These are phyloP conservation scores for Fragaria nilgerrensis DNA, from an alignment of 306 rosid genomes.

Conservation along the genomic window DNA sequence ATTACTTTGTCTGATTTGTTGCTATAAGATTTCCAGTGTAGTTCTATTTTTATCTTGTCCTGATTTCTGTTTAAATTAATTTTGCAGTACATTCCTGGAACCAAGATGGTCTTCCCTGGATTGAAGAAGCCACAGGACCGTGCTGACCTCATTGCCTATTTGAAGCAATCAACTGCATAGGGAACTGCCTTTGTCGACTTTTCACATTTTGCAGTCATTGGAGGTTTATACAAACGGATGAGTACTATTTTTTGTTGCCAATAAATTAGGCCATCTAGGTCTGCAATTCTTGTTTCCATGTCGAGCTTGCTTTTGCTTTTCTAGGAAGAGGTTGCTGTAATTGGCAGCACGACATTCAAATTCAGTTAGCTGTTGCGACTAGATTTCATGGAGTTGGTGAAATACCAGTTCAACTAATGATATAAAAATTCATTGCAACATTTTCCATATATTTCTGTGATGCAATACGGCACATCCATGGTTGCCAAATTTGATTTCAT, in stretches of 20 bases:
- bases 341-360: slow-evolving; percentile 36
- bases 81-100: slow-evolving; percentile 91
- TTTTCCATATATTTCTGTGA: not conserved
- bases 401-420: slow-evolving; percentile 23
- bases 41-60: not conserved
- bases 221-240: slow-evolving; percentile 33
- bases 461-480: not conserved
- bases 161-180: slow-evolving; percentile 73
- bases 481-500: too few relatives aligned
- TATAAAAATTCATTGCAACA: slow-evolving; percentile 3
- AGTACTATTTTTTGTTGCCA: slow-evolving; percentile 39
- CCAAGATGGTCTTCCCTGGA: slow-evolving; percentile 98
- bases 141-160: slow-evolving; percentile 86
- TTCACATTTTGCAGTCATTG: slow-evolving; percentile 41
- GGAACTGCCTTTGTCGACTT: slow-evolving; percentile 5
- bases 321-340: slow-evolving; percentile 34
- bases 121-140: slow-evolving; percentile 96
- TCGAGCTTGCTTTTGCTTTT: slow-evolving; percentile 26
- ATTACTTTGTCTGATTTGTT: not conserved
- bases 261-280: slow-evolving; percentile 50
- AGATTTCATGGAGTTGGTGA: slow-evolving; percentile 11
- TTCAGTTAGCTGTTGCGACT: slow-evolving; percentile 17
- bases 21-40: too few relatives aligned
- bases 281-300: slow-evolving; percentile 40
- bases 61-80: slow-evolving; percentile 6